These are phyloP conservation scores for Parasitella parasitica DNA, from an alignment of 371 early-diverging fungal genomes.

Conservation along the genomic window DNA sequence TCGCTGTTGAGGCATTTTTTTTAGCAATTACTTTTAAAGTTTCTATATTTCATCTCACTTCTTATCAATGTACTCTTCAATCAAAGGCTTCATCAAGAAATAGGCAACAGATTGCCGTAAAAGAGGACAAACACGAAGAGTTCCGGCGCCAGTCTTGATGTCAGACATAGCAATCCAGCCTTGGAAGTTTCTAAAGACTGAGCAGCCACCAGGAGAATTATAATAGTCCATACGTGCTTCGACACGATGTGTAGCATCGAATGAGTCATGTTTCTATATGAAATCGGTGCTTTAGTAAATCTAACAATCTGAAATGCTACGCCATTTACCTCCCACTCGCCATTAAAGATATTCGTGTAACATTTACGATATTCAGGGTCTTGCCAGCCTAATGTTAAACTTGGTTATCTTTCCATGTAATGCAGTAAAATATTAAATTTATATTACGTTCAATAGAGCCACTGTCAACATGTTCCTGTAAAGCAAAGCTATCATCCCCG, in stretches of 20 bases:
- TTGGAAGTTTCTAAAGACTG: constrained; percentile 47
- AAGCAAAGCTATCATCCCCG: constrained; percentile 29
- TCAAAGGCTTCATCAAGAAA: constrained; percentile 42
- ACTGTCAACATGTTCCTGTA: constrained; percentile 42
- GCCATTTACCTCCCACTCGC: constrained; percentile 27
- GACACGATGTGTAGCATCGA: constrained; percentile 43
- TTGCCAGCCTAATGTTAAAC: constrained; percentile 28
- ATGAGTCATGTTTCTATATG: constrained; percentile 37
- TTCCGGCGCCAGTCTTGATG: constrained; percentile 33
- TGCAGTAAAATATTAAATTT: too few species aligned
- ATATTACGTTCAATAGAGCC: constrained; percentile 34
- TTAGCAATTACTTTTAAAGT: too few species aligned
- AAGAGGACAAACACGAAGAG: constrained; percentile 42
- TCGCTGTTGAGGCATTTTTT: constrained; percentile 7
- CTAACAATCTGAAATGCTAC: too few species aligned
- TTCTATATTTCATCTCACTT: constrained; percentile 10
- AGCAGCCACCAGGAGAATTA: constrained; percentile 33
- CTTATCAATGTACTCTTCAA: constrained; percentile 24
- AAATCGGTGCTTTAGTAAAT: too few species aligned
- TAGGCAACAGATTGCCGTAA: constrained; percentile 40
- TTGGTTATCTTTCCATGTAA: too few species aligned
- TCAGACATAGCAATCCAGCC: constrained; percentile 45
- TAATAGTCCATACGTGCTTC: constrained; percentile 43
- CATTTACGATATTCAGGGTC: constrained; percentile 29
- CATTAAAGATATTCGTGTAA: constrained; percentile 20